These are phyloP conservation scores for Fusarium buxicola DNA, from an alignment of 2,329 filamentous ascomycete species.

Conservation along the genomic window DNA sequence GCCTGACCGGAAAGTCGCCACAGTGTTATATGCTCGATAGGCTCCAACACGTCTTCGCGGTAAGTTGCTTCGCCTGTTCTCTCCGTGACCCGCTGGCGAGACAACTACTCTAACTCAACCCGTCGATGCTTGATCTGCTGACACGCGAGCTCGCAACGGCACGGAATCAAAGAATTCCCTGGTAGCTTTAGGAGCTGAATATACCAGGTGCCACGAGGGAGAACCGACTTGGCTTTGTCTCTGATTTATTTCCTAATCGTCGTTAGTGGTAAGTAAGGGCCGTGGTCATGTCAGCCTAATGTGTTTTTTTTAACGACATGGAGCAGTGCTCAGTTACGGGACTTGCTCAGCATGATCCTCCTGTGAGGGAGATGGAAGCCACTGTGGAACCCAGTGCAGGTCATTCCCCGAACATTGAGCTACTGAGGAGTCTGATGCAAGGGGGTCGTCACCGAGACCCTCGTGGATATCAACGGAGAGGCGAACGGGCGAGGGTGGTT, in stretches of 20 bases:
- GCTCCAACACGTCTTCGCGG: background rate
- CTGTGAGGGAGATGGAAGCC: background rate
- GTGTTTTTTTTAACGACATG: background rate
- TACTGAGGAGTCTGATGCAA: background rate
- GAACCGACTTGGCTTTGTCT: background rate
- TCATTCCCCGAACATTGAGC: background rate
- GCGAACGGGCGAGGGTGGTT: background rate
- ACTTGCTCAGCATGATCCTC: background rate
- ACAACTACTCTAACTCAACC: slow-evolving; percentile 7
- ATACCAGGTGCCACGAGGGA: background rate
- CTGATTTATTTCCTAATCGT: background rate
- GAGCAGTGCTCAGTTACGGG: background rate
- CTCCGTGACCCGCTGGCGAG: background rate
- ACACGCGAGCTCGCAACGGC: background rate
- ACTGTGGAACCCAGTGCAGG: background rate
- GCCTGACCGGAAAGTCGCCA: background rate
- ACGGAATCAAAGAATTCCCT: background rate
- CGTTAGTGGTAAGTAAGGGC: too few relatives aligned
- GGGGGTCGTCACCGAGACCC: slow-evolving; percentile 3
- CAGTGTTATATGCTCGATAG: background rate
- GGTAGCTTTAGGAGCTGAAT: background rate
- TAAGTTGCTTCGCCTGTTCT: slow-evolving; percentile 4
- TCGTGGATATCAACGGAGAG: background rate
- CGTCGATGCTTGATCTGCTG: background rate
- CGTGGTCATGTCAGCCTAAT: background rate